Evolutionary conservation across 78 protist species (phyloP), one percentile per base, ranked within the genome.

Genomic region (Mantamonas sphyraenae): DNA sequence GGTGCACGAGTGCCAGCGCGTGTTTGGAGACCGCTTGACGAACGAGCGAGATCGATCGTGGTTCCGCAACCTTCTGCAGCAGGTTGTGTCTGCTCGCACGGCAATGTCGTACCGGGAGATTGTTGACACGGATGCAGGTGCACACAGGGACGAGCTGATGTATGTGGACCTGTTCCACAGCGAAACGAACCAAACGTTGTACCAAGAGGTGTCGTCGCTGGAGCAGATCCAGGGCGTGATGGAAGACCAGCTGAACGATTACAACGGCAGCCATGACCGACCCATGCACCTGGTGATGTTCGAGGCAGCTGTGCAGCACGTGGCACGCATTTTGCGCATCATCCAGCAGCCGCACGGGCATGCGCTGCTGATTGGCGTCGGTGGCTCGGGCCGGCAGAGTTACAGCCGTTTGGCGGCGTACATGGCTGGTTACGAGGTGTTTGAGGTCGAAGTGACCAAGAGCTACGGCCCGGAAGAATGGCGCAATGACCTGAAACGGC

Each of bases 311-410:
- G 22, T 88, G 9, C 74, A 71, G 43, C 89, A 88, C 71, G 51
- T 88, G 3, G 42, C 71, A 20, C 57, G 93, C n/a, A 88, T 83
- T 60, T 45, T 58, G 16, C 77, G 93, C 31, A 68, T 88, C 57
- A 50, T 88, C 34, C 20, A 68, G 28, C 86, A 77, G 59, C 88
- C 89, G 26, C 50, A 33, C 31, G 93, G 93, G 33, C 65, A 88
- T 58, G 82, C 78, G 19, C 57, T 88, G 43, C 76, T 88, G 64
- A 26, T 88, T 33, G 93, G 93, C 14, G 86, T 83, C 37, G 88
- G 93, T n/a, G 93, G 93, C 28, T 62, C 79, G 17, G 93, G 93
- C 4, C 74, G 88, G 51, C 82, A 71, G 72, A 60, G 76, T 14
- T 63, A 80, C 30, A 82, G 87, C 10, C 61, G 88, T 0, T 66